A percentile compares a stretch with the other conserved stretches of the same genome.
Evolutionary conservation across 441 rosid genomes (phyloP).

Genomic region (Populus hybrid): DNA sequence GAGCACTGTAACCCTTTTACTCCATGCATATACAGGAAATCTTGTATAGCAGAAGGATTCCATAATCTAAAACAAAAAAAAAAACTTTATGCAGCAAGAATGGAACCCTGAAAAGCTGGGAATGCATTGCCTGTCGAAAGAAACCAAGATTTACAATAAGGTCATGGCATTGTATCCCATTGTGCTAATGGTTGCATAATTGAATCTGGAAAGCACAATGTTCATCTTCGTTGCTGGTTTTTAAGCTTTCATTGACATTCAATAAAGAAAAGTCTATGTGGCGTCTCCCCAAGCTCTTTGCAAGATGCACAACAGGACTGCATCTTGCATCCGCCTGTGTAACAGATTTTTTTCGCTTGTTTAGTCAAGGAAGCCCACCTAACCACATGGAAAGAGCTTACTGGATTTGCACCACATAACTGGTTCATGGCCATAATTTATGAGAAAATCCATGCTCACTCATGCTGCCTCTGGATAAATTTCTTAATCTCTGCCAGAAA

Average conservation of each 20-base stretch:
- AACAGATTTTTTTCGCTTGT: neutral
- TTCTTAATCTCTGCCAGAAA: conserved; percentile 54
- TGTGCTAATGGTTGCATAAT: neutral
- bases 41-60: neutral
- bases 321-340: neutral
- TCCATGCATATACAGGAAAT: neutral
- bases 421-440: conserved; percentile 34
- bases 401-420: conserved; percentile 11
- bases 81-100: neutral
- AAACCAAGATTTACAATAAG: neutral
- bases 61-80: neutral
- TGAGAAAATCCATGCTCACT: conserved; percentile 47
- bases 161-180: neutral
- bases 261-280: neutral
- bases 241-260: neutral
- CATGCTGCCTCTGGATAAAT: conserved; percentile 48
- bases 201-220: neutral
- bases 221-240: conserved; percentile 6
- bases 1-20: neutral
- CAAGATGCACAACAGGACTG: neutral
- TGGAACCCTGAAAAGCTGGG: neutral
- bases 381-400: neutral
- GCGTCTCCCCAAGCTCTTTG: neutral
- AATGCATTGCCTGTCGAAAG: neutral
- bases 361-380: neutral